Base-by-base conservation (phyloP, 345 rosid species). In the Anastatica hierochuntica region DNA sequence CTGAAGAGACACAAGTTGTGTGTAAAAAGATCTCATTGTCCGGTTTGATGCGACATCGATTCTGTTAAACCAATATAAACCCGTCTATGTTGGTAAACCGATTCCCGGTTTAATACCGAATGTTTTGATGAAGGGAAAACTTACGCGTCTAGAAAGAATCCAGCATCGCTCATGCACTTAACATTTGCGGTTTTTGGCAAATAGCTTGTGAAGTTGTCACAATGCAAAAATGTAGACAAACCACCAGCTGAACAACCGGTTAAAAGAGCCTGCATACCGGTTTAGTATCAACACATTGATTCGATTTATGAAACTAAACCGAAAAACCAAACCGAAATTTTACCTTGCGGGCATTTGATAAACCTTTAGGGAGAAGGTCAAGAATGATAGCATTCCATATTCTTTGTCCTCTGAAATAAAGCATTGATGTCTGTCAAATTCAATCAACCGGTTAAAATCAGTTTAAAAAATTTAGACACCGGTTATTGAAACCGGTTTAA, bases 171-270 rank as follows among this genome's bases (percentile, higher is more conserved):
- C 76, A 85, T 76, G 74, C 98, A 92, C 72, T 92, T 92, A 21
- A 92, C 95, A 14, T 36, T 75, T 34, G 96, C 71, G 43, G 63
- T 74, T 30, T 42, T 53, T 0, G 98, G 90, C 48, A 92, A 72
- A 66, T 69, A 70, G 26, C 57, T 68, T 10, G 84, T 43, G 67
- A 92, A 81, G 48, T 68, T 72, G 54, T 88, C 90, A 36, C 98
- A 88, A 33, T 84, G 96, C 62, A 79, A 33, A 65, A 92, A 84
- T 42, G 80, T 46, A 7, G 98, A 80, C 39, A 92, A 73, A 52
- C 96, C 98, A 40, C 98, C 98, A 39, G 98, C 98, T 47, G 98
- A 92, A 78, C 98, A 92, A 58, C 98, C 98, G 42, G 96, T 84
- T 38, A 92, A 83, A 81, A 92, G 74, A 59, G 95, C 98, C 98